Percentiles rank a stretch among this genome's conserved stretches.
These are phyloP conservation scores for Paramecium pentaurelia DNA, from an alignment of 73 alveolate species.

Conservation along the genomic window DNA sequence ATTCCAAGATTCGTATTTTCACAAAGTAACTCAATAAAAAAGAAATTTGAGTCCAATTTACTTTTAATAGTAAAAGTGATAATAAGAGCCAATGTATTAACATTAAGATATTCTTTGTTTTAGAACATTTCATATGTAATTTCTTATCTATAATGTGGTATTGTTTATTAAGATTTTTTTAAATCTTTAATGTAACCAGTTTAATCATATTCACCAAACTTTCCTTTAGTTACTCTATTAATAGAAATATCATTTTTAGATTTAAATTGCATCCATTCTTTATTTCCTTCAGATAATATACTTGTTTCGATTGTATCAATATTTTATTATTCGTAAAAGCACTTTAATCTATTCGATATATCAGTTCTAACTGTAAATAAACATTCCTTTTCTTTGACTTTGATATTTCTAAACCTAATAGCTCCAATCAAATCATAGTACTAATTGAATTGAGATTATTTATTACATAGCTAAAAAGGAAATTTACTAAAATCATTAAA, in stretches of 20 bases:
- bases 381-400: background rate
- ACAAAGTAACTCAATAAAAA: background rate
- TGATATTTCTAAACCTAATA: background rate
- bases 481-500: background rate
- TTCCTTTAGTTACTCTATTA: background rate
- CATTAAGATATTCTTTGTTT: background rate
- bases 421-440: slow-evolving; percentile 16
- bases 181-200: slow-evolving; percentile 10
- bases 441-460: background rate
- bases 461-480: background rate
- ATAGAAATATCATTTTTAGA: background rate
- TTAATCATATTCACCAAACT: background rate
- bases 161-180: background rate
- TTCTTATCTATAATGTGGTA: background rate
- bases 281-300: background rate
- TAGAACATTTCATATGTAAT: background rate
- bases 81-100: background rate
- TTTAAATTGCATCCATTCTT: background rate
- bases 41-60: background rate
- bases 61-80: background rate
- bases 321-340: background rate
- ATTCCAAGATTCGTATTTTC: background rate
- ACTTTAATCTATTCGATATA: background rate
- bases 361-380: background rate
- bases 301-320: background rate